Evolutionary conservation across 2,329 filamentous ascomycete species (phyloP).

Genomic region (Nemania sp.): DNA sequence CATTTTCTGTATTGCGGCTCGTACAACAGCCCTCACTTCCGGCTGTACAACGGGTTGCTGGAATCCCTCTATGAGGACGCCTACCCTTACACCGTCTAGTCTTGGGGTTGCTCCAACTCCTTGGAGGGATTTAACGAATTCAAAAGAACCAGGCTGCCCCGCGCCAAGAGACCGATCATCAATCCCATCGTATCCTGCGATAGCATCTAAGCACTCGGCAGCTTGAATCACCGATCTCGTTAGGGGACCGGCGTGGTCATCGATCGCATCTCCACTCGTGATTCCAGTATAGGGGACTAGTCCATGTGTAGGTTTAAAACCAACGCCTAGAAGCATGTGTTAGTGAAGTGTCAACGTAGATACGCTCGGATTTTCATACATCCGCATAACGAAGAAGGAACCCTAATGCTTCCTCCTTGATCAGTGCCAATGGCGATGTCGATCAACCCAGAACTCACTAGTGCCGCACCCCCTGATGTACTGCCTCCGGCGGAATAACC

Average conservation of each 20-base stretch:
- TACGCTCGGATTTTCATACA: no score
- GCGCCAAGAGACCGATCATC: neutral
- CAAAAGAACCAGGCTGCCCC: neutral
- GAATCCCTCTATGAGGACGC: slow-evolving; percentile 50
- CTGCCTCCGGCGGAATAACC: slow-evolving; percentile 61
- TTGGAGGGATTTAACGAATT: neutral
- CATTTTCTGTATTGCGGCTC: slow-evolving; percentile 45
- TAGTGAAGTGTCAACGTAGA: no score
- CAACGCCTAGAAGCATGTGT: slow-evolving; percentile 41
- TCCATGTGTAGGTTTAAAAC: slow-evolving; percentile 51
- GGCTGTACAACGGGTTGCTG: slow-evolving; percentile 43
- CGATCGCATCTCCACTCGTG: slow-evolving; percentile 45
- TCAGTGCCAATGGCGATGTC: slow-evolving; percentile 53
- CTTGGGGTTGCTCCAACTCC: neutral
- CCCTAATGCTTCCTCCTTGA: slow-evolving; percentile 53
- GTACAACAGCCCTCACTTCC: slow-evolving; percentile 43
- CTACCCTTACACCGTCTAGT: slow-evolving; percentile 48
- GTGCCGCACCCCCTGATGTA: slow-evolving; percentile 57
- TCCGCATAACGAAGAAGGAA: slow-evolving; percentile 49
- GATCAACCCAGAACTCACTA: slow-evolving; percentile 54
- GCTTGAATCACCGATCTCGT: slow-evolving; percentile 42
- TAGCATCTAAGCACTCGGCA: slow-evolving; percentile 49
- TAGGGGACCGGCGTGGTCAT: slow-evolving; percentile 52
- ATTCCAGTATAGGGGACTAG: slow-evolving; percentile 53
- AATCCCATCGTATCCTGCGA: slow-evolving; percentile 43